phyloP scores from a whole-genome alignment of 2,329 filamentous ascomycete genomes.

The Epichloe sylvatica region DNA sequence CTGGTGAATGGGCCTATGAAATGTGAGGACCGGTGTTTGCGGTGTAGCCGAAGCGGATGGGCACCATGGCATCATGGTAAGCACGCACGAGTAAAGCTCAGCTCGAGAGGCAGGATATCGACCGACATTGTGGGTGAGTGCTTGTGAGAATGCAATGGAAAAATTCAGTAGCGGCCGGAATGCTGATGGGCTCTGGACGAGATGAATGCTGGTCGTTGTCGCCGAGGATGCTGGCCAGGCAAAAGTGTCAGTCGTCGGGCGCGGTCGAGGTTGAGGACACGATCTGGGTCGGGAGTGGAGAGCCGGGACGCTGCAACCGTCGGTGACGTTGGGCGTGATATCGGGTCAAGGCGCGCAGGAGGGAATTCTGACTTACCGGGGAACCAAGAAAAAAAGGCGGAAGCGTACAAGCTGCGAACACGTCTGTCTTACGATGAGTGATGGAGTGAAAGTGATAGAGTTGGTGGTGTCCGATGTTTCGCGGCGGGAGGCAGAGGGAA shows the following conservation, averaged over 20 bases:
- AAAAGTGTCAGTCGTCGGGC: not conserved
- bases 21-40: constrained; percentile 6
- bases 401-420: no score
- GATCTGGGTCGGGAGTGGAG: not conserved
- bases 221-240: not conserved
- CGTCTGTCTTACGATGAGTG: no score
- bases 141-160: constrained; percentile 1
- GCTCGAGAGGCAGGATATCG: constrained; percentile 80
- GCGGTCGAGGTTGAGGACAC: constrained; percentile 3
- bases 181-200: not conserved
- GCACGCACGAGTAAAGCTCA: constrained; percentile 79
- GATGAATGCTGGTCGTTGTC: not conserved
- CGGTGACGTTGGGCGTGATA: no score
- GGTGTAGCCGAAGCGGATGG: not conserved
- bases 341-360: no score
- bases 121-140: constrained; percentile 60
- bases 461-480: no score
- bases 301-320: not conserved
- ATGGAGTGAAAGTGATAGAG: no score
- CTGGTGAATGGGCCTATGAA: constrained; percentile 49
- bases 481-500: no score
- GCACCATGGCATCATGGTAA: not conserved
- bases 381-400: no score
- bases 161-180: not conserved
- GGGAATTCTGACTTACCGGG: no score